Evolutionary conservation across 768 basidiomycete genomes (phyloP), one percentile per base, ranked within the genome.

Genomic region (Pleurotus eryngii): DNA sequence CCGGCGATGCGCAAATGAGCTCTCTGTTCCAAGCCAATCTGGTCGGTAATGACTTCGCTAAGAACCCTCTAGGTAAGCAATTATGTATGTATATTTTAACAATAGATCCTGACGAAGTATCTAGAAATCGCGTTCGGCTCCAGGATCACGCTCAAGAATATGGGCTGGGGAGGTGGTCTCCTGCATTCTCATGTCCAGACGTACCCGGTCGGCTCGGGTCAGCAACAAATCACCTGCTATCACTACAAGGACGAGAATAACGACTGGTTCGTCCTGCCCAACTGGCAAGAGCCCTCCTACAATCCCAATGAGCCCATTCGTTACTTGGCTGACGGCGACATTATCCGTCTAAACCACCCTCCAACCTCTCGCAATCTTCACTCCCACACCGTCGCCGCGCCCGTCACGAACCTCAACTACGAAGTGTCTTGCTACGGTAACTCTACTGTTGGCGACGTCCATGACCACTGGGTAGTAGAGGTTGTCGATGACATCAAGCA

Each of bases 181-280:
- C 77, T 99, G 3, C 97, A 99, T 69, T 98, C 96, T 3, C 97
- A 99, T 69, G 82, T 94, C n/a, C 96, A 98, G 66, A 87, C 92
- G 1, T 97, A 87, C 69, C 97, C 97, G 0, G 79, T 87, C 18
- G 97, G 96, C 11, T 97, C 95, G 0, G 76, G 76, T 57, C 97
- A 98, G 68, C 97, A 98, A 65, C 97, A 99, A 72, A 86, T 98
- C 3, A 98, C 97, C 0, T 99, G 97, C 72, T 99, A 98, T 70
- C 97, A 99, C 75, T 98, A 99, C 83, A 98, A 97, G 75, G 97
- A 98, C 67, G 85, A 87, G 48, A 99, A 99, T 80, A 99, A 99
- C 74, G 80, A 98, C 46, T 98, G 93, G 90, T 65, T 75, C 15
- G 68, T 98, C 61, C 76, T 87, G 1, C 94, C 93, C 5, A 78